A percentile compares a stretch with the other conserved stretches of the same genome.
These are phyloP conservation scores for Exobasidium cylindrosporum DNA, from an alignment of 1,284 basidiomycete genomes.

Conservation along the genomic window DNA sequence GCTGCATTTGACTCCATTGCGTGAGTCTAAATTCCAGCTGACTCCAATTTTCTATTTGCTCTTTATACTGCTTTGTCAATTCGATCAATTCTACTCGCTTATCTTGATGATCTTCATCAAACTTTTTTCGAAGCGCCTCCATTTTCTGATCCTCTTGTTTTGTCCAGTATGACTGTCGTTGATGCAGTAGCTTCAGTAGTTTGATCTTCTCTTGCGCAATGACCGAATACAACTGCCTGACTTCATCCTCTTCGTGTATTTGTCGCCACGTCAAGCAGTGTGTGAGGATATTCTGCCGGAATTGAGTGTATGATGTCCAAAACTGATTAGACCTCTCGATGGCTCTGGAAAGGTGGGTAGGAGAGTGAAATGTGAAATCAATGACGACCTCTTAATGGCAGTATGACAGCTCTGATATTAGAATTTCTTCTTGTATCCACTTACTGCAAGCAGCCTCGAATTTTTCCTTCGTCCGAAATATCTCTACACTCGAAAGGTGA, in stretches of 20 bases:
- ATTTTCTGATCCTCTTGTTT: neutral
- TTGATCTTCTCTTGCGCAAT: neutral
- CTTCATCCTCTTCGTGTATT: conserved; percentile 2
- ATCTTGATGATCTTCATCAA: neutral
- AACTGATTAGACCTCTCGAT: conserved; percentile 6
- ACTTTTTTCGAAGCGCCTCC: neutral
- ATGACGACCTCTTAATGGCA: no score
- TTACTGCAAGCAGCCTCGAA: neutral
- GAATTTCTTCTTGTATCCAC: no score
- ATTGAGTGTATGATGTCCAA: neutral
- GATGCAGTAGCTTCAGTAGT: neutral
- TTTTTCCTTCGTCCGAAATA: neutral
- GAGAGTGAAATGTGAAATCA: no score
- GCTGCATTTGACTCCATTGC: neutral
- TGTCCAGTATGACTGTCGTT: neutral
- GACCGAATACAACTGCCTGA: neutral
- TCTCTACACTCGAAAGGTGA: conserved; percentile 1
- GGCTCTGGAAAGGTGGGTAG: neutral
- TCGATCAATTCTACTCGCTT: neutral
- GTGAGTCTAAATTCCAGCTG: neutral
- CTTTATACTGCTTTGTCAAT: neutral
- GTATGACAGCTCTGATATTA: no score
- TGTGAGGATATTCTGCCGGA: neutral
- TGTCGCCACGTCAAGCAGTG: neutral
- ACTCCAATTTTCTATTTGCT: neutral